Evolutionary conservation across 768 basidiomycete species (phyloP).

Genomic region (Rhizopogon salebrosus): DNA sequence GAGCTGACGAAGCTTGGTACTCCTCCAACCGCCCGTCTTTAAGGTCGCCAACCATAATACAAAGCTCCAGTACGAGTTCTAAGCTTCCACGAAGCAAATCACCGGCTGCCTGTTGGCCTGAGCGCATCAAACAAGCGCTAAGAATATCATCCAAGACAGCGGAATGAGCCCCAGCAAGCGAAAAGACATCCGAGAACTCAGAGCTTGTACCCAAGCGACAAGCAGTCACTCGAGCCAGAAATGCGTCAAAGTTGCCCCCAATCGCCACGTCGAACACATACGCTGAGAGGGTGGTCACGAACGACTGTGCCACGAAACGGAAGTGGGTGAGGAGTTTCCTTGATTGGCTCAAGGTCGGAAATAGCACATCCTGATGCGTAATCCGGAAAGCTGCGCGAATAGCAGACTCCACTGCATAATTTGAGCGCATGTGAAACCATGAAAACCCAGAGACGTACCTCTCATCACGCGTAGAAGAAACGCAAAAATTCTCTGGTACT

Average conservation of each 20-base stretch:
- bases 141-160: slow-evolving; percentile 68
- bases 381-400: slow-evolving; percentile 62
- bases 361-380: slow-evolving; percentile 46
- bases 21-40: slow-evolving; percentile 51
- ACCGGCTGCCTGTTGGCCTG: slow-evolving; percentile 58
- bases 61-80: slow-evolving; percentile 63
- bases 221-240: slow-evolving; percentile 41
- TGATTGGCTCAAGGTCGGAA: slow-evolving; percentile 51
- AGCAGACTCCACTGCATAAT: slow-evolving; percentile 57
- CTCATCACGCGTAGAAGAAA: slow-evolving; percentile 75
- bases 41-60: slow-evolving; percentile 59
- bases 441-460: slow-evolving; percentile 40
- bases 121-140: slow-evolving; percentile 67
- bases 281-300: slow-evolving; percentile 58
- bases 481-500: slow-evolving; percentile 81
- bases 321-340: slow-evolving; percentile 58
- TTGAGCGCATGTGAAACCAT: neutral
- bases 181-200: slow-evolving; percentile 67
- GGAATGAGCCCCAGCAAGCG: slow-evolving; percentile 64
- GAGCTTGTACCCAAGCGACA: slow-evolving; percentile 14
- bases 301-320: slow-evolving; percentile 68
- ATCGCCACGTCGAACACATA: slow-evolving; percentile 85
- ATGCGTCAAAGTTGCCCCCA: slow-evolving; percentile 67
- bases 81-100: slow-evolving; percentile 60
- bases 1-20: slow-evolving; percentile 52